Base-by-base conservation (phyloP, 345 rosid species). In the Aurinia saxatilis region DNA sequence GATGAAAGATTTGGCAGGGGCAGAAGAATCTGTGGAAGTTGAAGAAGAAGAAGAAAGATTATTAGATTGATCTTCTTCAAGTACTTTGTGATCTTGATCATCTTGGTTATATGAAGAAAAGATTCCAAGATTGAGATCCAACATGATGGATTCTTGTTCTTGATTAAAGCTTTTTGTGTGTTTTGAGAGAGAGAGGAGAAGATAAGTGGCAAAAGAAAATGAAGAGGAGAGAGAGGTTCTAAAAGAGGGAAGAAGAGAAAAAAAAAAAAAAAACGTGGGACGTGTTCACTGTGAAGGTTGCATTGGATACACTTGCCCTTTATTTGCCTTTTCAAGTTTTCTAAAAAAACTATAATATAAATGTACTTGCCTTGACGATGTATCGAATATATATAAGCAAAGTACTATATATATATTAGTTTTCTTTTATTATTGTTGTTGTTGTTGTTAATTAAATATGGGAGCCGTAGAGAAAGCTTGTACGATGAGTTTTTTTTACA, bases 281-380 rank as follows among this genome's bases (percentile, higher is more conserved):
- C 79, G 73, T 66, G 87, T 75, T 60, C 75, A 66, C 66, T 44
- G 66, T 71, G 67, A 67, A 75, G 62, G 67, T 16, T 39, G 50
- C 61, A 46, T 68, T 71, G 59, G 60, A 45, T 49, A 67, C 79
- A 79, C 76, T 74, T 82, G 79, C 77, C 72, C 63, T 72, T 64
- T 66, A 16, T 59, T 47, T 58, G 60, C 70, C 39, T 59, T 56
- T 62, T 54, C 61, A 57, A 58, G 2, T 18, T 0, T n/a, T 42
- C 23, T 45, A 12, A 1, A 14, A 34, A 42, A n/a, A n/a, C n/a
- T n/a, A 52, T 60, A 10, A 39, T 64, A 40, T 29, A 39, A 71
- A 9, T 57, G 68, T 70, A 63, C 64, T 70, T 70, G 68, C 58
- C 68, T 62, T 70, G 74, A 34, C 68, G 19, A 69, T 69, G 63